Conservation (phyloP, 2,329 filamentous ascomycete species). For the Ceratocystis lukuohia region DNA sequence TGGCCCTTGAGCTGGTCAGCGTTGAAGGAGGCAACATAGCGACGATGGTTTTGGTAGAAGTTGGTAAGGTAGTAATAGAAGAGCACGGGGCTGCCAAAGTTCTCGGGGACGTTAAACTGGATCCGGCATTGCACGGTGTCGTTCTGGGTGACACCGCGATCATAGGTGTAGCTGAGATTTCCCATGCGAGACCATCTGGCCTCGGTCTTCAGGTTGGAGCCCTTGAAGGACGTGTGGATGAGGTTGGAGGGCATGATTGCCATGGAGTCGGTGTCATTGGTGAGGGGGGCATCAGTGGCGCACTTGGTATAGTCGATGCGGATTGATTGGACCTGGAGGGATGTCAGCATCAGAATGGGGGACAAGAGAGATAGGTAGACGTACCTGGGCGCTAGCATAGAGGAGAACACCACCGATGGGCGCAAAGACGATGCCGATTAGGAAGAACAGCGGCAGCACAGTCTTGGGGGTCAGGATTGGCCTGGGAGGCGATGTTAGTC, state of each 20-base stretch:
- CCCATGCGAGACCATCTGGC: conserved; percentile 32
- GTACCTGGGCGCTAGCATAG: conserved; percentile 69
- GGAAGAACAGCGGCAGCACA: conserved; percentile 80
- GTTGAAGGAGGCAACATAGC: conserved; percentile 85
- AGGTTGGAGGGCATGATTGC: conserved; percentile 41
- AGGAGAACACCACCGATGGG: conserved; percentile 79
- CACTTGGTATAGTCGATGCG: conserved; percentile 84
- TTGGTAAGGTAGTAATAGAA: conserved; percentile 94
- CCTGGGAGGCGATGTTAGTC: conserved; percentile 33
- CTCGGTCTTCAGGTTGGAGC: conserved; percentile 28
- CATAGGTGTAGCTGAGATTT: conserved; percentile 30
- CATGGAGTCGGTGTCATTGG: conserved; percentile 28
- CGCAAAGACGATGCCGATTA: conserved; percentile 80
- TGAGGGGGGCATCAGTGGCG: conserved; percentile 38
- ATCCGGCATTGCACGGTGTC: conserved; percentile 52
- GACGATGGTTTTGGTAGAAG: conserved; percentile 97
- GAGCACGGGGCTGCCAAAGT: conserved; percentile 67
- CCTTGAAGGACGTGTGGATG: conserved; percentile 60
- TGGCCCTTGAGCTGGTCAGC: conserved; percentile 66
- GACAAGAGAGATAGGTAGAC: conserved; percentile 20
- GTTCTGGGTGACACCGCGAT: conserved; percentile 26
- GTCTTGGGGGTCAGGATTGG: conserved; percentile 93
- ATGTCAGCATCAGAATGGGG: conserved; percentile 3
- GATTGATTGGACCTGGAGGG: conserved; percentile 68
- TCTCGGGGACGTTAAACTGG: conserved; percentile 64